Percentiles rank a stretch among this genome's conserved stretches.
phyloP scores from a whole-genome alignment of 805 yeast genomes.

The Kluyveromyces dobzhanskii region DNA sequence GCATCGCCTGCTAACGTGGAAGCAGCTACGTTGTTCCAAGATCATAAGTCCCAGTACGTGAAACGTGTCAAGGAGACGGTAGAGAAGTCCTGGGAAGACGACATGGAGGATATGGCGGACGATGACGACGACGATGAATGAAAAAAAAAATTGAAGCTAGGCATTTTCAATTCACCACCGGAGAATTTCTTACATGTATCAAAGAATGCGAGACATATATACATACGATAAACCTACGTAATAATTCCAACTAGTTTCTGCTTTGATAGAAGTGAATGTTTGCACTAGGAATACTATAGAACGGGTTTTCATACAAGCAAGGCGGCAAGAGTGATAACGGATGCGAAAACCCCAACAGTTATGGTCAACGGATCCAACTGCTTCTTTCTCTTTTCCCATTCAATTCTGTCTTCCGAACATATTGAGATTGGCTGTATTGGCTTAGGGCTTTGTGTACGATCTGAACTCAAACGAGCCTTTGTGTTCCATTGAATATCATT shows the following conservation, averaged over 20 bases:
- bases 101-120: constrained; percentile 37
- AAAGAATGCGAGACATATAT: not conserved
- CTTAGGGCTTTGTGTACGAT: not conserved
- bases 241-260: constrained; percentile 1
- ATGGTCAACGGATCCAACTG: constrained; percentile 1
- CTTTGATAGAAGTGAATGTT: not conserved
- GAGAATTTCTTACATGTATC: no score
- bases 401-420: constrained; percentile 2
- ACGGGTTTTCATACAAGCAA: not conserved
- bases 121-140: constrained; percentile 29
- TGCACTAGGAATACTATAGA: no score
- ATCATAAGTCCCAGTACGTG: constrained; percentile 86
- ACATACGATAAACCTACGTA: constrained; percentile 1
- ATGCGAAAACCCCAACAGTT: constrained; percentile 1
- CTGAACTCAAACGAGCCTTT: not conserved
- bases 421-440: not conserved
- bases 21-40: constrained; percentile 92
- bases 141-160: not conserved
- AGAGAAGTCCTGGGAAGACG: constrained; percentile 89
- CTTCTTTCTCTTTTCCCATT: constrained; percentile 1
- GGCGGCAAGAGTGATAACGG: not conserved
- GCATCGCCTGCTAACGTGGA: constrained; percentile 97
- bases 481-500: constrained; percentile 3
- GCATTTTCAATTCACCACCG: no score
- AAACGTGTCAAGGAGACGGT: constrained; percentile 92